Evolutionary conservation across 2,329 filamentous ascomycete genomes (phyloP), one percentile per base, ranked within the genome.

Genomic region (Chrysosporium queenslandicum): DNA sequence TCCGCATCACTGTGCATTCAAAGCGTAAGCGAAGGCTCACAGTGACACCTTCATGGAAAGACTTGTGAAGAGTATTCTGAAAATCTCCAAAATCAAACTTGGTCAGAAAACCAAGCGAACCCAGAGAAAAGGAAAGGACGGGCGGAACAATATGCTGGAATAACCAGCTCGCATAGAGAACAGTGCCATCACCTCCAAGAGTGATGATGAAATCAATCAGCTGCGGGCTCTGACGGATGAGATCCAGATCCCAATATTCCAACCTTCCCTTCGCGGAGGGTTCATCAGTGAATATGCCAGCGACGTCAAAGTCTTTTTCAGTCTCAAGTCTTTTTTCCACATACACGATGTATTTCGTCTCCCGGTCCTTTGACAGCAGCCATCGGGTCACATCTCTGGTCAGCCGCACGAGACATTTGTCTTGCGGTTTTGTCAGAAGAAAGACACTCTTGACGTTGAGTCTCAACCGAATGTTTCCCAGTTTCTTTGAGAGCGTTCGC

Each of bases 101-200:
- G 23, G 92, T 97, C 58, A 98, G 72, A 64, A 98, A 98, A 0
- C 92, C 92, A 4, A 98, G 75, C 21, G 90, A 95, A 7, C 92
- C 92, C 8, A 97, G 74, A 0, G 89, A 81, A 67, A 98, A 97
- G 56, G 88, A 91, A 56, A 98, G 74, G 0, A 96, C 88, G 0
- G 92, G 92, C 4, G 92, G 92, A 0, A 97, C 91, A 43, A 97
- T 86, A 39, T 87, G 82, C 71, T 98, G 92, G 66, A 98, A 98
- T 1, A 98, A 76, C 90, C 91, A 97, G 64, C 88, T 94, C 3
- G 91, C 87, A 64, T 95, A 97, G 9, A 98, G 74, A 5, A 98
- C 91, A 0, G 92, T 98, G n/a, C 92, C 92, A 65, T 98, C 92
- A 11, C 92, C 92, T 46, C 89, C 90, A 2, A 95, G 78, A 0